These are phyloP conservation scores for Geotrichum klebahnii DNA, from an alignment of 1,139 yeast species.

Conservation along the genomic window DNA sequence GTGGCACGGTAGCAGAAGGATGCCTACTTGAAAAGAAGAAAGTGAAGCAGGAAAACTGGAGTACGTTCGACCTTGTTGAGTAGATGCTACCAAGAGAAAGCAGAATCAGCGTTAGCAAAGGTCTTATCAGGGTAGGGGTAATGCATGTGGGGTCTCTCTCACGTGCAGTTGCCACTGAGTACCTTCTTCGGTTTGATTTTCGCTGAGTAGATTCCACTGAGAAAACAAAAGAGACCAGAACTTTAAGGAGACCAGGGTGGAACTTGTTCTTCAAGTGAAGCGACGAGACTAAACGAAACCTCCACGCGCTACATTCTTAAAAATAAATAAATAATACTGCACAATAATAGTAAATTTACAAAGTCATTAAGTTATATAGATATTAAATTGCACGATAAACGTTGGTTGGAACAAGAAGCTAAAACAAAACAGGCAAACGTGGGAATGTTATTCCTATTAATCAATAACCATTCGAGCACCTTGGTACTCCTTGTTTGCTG, in stretches of 20 bases:
- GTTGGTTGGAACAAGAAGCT: neutral
- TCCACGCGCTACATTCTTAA: too few relatives aligned
- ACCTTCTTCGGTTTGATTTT: too few relatives aligned
- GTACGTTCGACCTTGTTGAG: neutral
- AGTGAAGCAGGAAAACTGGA: neutral
- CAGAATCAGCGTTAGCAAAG: too few relatives aligned
- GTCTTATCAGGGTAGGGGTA: conserved; percentile 9
- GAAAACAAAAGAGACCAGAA: too few relatives aligned
- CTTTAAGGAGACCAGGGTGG: too few relatives aligned
- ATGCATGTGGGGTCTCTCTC: too few relatives aligned
- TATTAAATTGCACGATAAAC: neutral
- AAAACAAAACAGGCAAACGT: neutral
- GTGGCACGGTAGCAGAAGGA: too few relatives aligned
- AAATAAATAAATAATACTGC: too few relatives aligned
- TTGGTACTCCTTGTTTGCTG: neutral
- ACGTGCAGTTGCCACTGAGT: conserved; percentile 6
- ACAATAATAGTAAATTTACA: too few relatives aligned
- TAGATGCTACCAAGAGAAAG: neutral
- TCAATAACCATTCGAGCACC: conserved; percentile 17
- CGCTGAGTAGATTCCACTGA: too few relatives aligned
- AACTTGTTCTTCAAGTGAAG: too few relatives aligned
- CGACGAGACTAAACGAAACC: too few relatives aligned
- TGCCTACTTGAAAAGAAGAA: neutral
- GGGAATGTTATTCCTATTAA: conserved; percentile 1
- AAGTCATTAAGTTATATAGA: neutral